phyloP scores from a whole-genome alignment of 2,329 filamentous ascomycete species.

The Aspergillus unguis region DNA sequence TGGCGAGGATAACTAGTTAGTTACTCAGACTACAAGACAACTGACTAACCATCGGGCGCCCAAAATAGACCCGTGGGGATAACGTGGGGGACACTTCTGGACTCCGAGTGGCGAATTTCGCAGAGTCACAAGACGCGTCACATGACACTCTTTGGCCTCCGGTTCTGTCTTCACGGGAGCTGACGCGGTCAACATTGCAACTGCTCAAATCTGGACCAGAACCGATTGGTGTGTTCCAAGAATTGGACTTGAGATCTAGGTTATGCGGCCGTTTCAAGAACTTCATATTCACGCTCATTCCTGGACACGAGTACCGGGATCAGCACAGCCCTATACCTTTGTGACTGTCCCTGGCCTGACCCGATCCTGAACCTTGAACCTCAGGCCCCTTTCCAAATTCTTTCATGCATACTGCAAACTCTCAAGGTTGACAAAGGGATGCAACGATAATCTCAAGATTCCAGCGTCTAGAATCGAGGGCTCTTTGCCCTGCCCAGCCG shows the following conservation, averaged over 20 bases:
- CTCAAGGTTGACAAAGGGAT: slow-evolving; percentile 13
- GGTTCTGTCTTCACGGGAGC: background rate
- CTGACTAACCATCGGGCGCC: background rate
- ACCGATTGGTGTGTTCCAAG: background rate
- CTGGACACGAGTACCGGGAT: background rate
- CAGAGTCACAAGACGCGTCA: slow-evolving; percentile 24
- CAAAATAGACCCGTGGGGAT: background rate
- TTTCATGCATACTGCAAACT: slow-evolving; percentile 11
- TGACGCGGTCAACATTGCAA: slow-evolving; percentile 5
- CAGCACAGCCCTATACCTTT: slow-evolving; percentile 9
- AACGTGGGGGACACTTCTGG: slow-evolving; percentile 1
- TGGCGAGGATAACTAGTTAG: slow-evolving; percentile 1
- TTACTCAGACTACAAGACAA: background rate
- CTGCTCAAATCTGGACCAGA: too few species aligned
- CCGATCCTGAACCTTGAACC: background rate
- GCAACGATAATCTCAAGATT: background rate
- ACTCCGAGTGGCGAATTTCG: slow-evolving; percentile 6
- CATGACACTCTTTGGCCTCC: slow-evolving; percentile 19
- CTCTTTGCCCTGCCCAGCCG: background rate
- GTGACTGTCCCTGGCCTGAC: background rate
- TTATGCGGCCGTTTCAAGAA: slow-evolving; percentile 1
- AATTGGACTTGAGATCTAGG: background rate
- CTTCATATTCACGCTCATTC: background rate
- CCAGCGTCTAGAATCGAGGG: background rate
- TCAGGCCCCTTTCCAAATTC: slow-evolving; percentile 7